These are phyloP conservation scores for Podospora didyma DNA, from an alignment of 495 filamentous ascomycete species.

Conservation along the genomic window DNA sequence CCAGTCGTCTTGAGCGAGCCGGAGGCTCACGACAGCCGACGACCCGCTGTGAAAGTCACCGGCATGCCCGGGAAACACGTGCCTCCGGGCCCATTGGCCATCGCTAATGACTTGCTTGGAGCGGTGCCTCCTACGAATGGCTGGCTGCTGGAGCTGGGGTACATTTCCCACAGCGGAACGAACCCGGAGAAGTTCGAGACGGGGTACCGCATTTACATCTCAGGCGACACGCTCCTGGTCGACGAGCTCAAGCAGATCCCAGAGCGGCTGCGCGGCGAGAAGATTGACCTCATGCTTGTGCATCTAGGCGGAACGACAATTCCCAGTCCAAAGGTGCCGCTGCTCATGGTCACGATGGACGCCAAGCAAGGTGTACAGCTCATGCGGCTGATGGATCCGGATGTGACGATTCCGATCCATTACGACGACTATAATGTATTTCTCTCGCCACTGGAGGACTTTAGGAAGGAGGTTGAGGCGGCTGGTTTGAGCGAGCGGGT, in stretches of 20 bases:
- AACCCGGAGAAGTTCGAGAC: slow-evolving; percentile 34
- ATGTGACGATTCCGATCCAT: slow-evolving; percentile 66
- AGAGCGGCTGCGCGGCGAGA: slow-evolving; percentile 30
- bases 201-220: slow-evolving; percentile 67
- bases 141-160: slow-evolving; percentile 66
- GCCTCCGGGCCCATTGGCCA: slow-evolving; percentile 44
- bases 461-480: slow-evolving; percentile 50
- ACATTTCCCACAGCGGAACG: slow-evolving; percentile 12
- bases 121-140: slow-evolving; percentile 71
- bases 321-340: slow-evolving; percentile 50
- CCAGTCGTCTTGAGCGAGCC: slow-evolving; percentile 26
- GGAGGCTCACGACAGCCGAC: slow-evolving; percentile 12
- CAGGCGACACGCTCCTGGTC: slow-evolving; percentile 66
- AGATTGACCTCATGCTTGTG: slow-evolving; percentile 65
- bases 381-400: slow-evolving; percentile 56
- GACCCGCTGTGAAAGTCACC: slow-evolving; percentile 51
- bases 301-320: slow-evolving; percentile 67
- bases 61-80: slow-evolving; percentile 72
- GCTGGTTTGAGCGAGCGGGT: slow-evolving; percentile 50
- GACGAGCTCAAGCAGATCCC: slow-evolving; percentile 61
- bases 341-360: slow-evolving; percentile 74
- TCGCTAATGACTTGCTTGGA: slow-evolving; percentile 53
- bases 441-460: slow-evolving; percentile 55
- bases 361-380: slow-evolving; percentile 58
- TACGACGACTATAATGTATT: slow-evolving; percentile 68